phyloP scores from a whole-genome alignment of 805 yeast species.

The Sugiyamaella floridensis region DNA sequence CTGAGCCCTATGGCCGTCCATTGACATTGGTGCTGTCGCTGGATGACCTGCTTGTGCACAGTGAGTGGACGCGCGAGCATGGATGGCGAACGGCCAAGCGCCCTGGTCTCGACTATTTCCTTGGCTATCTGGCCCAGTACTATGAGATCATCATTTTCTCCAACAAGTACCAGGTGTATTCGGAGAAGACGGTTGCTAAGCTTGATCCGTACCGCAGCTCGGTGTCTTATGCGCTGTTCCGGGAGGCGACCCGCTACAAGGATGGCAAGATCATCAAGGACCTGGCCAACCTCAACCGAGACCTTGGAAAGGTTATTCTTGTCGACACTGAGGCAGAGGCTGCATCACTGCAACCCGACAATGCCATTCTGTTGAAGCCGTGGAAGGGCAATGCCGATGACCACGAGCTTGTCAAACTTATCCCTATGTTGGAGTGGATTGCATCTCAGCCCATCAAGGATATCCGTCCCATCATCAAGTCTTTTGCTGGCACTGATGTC shows the following conservation, averaged over 20 bases:
- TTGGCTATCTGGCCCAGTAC: conserved; percentile 90
- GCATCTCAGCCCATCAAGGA: conserved; percentile 84
- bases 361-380: conserved; percentile 74
- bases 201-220: conserved; percentile 91
- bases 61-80: conserved; percentile 82
- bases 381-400: conserved; percentile 90
- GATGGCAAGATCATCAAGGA: conserved; percentile 90
- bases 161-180: conserved; percentile 75
- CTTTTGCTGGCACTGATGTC: conserved; percentile 62
- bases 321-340: conserved; percentile 72
- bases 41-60: conserved; percentile 85
- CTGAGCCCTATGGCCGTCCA: conserved; percentile 87
- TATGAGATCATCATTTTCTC: conserved; percentile 92
- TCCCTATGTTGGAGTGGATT: conserved; percentile 89
- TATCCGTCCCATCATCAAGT: conserved; percentile 77
- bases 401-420: conserved; percentile 60
- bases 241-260: conserved; percentile 84
- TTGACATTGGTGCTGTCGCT: conserved; percentile 80
- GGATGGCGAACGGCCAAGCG: conserved; percentile 99
- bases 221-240: conserved; percentile 76
- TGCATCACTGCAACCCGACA: conserved; percentile 81
- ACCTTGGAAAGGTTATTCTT: conserved; percentile 68
- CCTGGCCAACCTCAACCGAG: conserved; percentile 84
- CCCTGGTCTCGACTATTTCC: conserved; percentile 95
- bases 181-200: conserved; percentile 77